Percentiles rank a stretch among this genome's conserved stretches.
These are phyloP conservation scores for Phytophthora sp. DNA, from an alignment of 352 stramenopile genomes.

Conservation along the genomic window DNA sequence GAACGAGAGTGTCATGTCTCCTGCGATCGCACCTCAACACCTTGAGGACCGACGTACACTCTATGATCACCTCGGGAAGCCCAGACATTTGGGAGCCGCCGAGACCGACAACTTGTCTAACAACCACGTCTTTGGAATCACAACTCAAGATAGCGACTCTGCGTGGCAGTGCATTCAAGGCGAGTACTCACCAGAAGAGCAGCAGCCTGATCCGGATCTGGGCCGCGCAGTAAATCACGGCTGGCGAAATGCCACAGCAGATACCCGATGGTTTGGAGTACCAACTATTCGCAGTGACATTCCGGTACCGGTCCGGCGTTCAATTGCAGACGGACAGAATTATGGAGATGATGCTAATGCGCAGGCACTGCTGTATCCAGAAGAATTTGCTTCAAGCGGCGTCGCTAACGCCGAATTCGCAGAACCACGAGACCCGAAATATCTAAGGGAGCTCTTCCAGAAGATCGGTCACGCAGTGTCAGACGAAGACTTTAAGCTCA, in stretches of 20 bases:
- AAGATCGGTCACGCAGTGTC: conserved; percentile 69
- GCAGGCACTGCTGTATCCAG: conserved; percentile 86
- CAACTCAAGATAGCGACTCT: conserved; percentile 55
- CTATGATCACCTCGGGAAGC: conserved; percentile 75
- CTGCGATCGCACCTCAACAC: conserved; percentile 61
- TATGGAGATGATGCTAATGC: conserved; percentile 88
- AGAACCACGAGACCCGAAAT: conserved; percentile 58
- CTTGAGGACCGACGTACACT: conserved; percentile 80
- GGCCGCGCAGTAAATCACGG: conserved; percentile 83
- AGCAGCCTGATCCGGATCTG: conserved; percentile 84
- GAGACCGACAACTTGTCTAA: conserved; percentile 40
- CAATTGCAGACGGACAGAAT: conserved; percentile 91
- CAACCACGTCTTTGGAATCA: conserved; percentile 72
- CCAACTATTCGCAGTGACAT: conserved; percentile 91
- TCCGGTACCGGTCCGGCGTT: conserved; percentile 63
- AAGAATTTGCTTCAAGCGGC: conserved; percentile 80
- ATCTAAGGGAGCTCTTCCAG: conserved; percentile 72
- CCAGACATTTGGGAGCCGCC: conserved; percentile 61
- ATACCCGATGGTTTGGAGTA: conserved; percentile 75
- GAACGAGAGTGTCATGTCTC: conserved; percentile 52
- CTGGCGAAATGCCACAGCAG: conserved; percentile 80
- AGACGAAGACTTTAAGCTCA: conserved; percentile 69
- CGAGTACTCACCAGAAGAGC: conserved; percentile 78
- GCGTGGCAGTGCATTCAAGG: conserved; percentile 86
- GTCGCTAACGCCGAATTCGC: conserved; percentile 88